Percentiles rank a stretch among this genome's conserved stretches.
Conservation (phyloP, 352 stramenopile species). For the Pythium aquatile region DNA sequence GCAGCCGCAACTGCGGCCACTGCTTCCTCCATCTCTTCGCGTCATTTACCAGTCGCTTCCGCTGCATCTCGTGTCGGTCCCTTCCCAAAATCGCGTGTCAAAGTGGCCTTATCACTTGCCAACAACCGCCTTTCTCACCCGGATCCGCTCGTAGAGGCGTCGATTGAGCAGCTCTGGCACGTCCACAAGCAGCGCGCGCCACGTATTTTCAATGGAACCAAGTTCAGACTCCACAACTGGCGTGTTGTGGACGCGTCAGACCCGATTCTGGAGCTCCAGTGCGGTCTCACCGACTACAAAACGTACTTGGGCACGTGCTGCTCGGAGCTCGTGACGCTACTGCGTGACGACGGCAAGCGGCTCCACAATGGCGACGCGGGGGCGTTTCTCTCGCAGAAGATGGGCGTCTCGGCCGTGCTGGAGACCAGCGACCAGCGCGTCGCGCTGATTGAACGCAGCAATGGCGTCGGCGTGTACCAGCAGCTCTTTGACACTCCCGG, state of each 20-base stretch:
- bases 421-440: conserved; percentile 63
- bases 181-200: conserved; percentile 33
- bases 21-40: neutral
- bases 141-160: conserved; percentile 35
- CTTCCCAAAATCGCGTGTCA: neutral
- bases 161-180: conserved; percentile 43
- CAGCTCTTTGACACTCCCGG: conserved; percentile 74
- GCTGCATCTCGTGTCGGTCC: conserved; percentile 8
- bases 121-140: conserved; percentile 51
- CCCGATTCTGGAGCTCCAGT: conserved; percentile 30
- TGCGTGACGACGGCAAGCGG: conserved; percentile 34
- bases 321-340: conserved; percentile 34
- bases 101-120: conserved; percentile 31
- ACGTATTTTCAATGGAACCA: conserved; percentile 71
- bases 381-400: conserved; percentile 73
- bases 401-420: conserved; percentile 69
- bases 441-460: conserved; percentile 67
- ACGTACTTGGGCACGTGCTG: conserved; percentile 77
- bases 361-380: conserved; percentile 26
- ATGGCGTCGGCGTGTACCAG: conserved; percentile 67
- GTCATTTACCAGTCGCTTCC: neutral
- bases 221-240: conserved; percentile 54
- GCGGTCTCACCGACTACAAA: conserved; percentile 70
- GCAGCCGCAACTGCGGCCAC: neutral
- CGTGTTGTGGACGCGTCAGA: neutral